These are phyloP conservation scores for Pseudopithomyces maydicus DNA, from an alignment of 2,329 filamentous ascomycete genomes.

Conservation along the genomic window DNA sequence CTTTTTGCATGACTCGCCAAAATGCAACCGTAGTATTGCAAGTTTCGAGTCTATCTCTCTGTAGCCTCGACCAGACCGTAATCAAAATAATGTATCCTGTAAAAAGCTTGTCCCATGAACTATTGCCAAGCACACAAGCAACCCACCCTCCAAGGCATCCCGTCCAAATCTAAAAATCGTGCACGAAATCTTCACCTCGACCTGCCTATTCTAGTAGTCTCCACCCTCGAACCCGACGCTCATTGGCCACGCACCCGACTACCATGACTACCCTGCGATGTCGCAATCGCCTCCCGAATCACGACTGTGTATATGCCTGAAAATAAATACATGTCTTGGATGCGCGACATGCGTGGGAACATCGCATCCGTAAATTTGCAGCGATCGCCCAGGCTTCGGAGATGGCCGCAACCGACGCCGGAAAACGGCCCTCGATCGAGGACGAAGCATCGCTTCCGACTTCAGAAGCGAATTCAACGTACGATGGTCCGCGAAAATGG, in stretches of 20 bases:
- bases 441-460: conserved; percentile 1
- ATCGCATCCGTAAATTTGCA: not conserved
- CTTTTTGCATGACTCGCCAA: no score
- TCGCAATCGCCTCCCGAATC: conserved; percentile 4
- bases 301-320: not conserved
- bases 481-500: conserved; percentile 43
- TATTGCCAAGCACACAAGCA: not conserved
- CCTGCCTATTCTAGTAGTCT: conserved; percentile 4
- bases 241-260: not conserved
- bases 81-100: not conserved
- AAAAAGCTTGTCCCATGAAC: not conserved
- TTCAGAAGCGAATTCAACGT: conserved; percentile 9
- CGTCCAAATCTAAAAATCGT: not conserved
- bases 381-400: not conserved
- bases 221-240: not conserved
- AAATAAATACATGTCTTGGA: not conserved
- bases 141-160: not conserved
- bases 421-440: conserved; percentile 7
- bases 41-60: no score
- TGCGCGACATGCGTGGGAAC: not conserved
- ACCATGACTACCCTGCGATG: conserved; percentile 4
- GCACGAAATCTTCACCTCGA: not conserved
- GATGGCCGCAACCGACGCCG: not conserved
- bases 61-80: not conserved
- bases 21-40: not conserved